Conservation (phyloP, 495 filamentous ascomycete genomes). For the Trichoderma erinaceum region DNA sequence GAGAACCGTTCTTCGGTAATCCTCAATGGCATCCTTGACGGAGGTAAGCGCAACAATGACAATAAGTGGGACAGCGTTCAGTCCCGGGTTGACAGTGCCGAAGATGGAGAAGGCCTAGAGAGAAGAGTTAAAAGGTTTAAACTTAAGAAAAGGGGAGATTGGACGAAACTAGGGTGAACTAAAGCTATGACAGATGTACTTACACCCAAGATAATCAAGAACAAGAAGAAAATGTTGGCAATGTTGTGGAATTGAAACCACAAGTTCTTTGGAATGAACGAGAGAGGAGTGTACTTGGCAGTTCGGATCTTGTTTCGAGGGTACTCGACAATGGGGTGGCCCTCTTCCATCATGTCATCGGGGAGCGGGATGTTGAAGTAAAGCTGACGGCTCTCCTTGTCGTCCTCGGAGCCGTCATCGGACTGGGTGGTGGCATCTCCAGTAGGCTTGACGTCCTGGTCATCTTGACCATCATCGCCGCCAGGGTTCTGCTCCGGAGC, state of each 20-base stretch:
- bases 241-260: constrained; percentile 98
- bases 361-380: constrained; percentile 88
- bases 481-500: not conserved
- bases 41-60: constrained; percentile 89
- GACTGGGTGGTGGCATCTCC: constrained; percentile 19
- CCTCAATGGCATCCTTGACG: constrained; percentile 96
- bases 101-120: constrained; percentile 89
- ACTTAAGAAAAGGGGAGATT: not conserved
- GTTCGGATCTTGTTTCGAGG: constrained; percentile 95
- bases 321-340: constrained; percentile 61
- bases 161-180: constrained; percentile 16
- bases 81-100: constrained; percentile 80
- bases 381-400: constrained; percentile 43
- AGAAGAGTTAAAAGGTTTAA: constrained; percentile 17
- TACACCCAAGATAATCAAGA: constrained; percentile 91
- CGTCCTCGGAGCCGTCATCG: constrained; percentile 33
- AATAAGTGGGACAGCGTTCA: constrained; percentile 88
- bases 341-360: constrained; percentile 68
- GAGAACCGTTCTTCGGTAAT: constrained; percentile 85
- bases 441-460: not conserved
- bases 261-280: constrained; percentile 95
- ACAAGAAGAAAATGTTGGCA: constrained; percentile 96
- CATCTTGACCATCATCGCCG: constrained; percentile 17
- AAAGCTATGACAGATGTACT: constrained; percentile 31
- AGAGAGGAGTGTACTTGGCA: constrained; percentile 91